phyloP scores from a whole-genome alignment of 495 filamentous ascomycete species.

The Hypomontagnella monticulosa region DNA sequence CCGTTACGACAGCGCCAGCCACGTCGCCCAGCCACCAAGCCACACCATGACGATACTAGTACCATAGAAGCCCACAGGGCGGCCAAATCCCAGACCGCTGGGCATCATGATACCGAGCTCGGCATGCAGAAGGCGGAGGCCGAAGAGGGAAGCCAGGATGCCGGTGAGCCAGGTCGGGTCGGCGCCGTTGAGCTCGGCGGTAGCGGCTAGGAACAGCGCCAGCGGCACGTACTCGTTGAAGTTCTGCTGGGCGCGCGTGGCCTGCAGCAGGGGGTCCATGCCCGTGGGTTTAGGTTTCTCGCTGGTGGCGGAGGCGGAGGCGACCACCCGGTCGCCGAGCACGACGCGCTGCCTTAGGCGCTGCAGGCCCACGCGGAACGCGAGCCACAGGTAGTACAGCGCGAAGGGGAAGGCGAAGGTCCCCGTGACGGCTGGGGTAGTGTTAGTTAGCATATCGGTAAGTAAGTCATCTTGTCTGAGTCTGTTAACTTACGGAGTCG shows the following conservation, averaged over 20 bases:
- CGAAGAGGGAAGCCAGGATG: slow-evolving; percentile 45
- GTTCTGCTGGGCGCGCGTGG: slow-evolving; percentile 49
- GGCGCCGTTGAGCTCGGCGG: slow-evolving; percentile 55
- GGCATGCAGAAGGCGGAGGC: slow-evolving; percentile 49
- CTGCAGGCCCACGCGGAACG: slow-evolving; percentile 48
- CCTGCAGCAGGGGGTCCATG: slow-evolving; percentile 42
- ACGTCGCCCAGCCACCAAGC: slow-evolving; percentile 47
- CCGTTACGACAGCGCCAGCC: slow-evolving; percentile 31
- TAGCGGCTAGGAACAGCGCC: slow-evolving; percentile 22
- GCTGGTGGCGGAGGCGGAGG: neutral
- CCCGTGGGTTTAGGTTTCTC: slow-evolving; percentile 3
- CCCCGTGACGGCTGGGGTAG: slow-evolving; percentile 50
- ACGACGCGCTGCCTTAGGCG: slow-evolving; percentile 44
- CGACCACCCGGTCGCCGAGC: slow-evolving; percentile 1
- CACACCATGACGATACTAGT: slow-evolving; percentile 48
- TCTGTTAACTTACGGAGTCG: slow-evolving; percentile 4
- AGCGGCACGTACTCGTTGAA: slow-evolving; percentile 55
- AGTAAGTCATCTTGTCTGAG: too few species aligned
- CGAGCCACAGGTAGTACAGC: slow-evolving; percentile 53
- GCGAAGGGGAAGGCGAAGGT: slow-evolving; percentile 56
- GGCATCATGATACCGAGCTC: slow-evolving; percentile 49
- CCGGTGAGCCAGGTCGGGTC: slow-evolving; percentile 44
- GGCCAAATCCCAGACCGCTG: slow-evolving; percentile 43
- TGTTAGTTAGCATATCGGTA: neutral
- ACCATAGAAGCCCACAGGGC: slow-evolving; percentile 47